phyloP scores from a whole-genome alignment of 306 rosid species.

The Castanea crenata region DNA sequence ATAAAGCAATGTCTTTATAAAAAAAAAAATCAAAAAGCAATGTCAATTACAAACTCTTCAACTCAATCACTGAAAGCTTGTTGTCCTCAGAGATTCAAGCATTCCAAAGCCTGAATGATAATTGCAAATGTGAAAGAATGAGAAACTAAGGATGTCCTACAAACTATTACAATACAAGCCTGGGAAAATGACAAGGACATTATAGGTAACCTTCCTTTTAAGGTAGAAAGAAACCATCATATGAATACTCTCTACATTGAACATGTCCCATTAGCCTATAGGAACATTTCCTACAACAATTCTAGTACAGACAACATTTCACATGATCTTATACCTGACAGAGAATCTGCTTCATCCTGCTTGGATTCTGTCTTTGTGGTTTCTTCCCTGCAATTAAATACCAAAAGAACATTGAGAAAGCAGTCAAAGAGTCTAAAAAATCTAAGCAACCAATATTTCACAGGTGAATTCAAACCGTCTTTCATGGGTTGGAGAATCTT shows the following conservation, averaged over 20 bases:
- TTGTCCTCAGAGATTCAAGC: not conserved
- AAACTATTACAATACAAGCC: not conserved
- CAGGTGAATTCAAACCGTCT: constrained; percentile 25
- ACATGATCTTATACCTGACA: constrained; percentile 39
- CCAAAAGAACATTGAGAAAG: constrained; percentile 12
- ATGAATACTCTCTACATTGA: constrained; percentile 1
- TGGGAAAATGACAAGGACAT: not conserved
- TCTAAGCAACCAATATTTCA: not conserved
- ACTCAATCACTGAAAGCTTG: not conserved
- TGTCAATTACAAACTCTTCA: not conserved
- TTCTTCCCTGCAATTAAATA: constrained; percentile 24
- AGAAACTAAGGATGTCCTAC: not conserved
- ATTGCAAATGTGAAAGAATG: not conserved
- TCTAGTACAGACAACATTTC: constrained; percentile 1
- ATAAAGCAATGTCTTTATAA: not conserved
- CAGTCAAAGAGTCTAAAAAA: constrained; percentile 6
- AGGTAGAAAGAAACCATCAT: not conserved
- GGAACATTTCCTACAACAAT: constrained; percentile 13
- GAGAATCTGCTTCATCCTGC: constrained; percentile 28
- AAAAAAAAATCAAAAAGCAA: not conserved
- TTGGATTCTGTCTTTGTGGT: constrained; percentile 23
- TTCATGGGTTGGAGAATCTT: constrained; percentile 29
- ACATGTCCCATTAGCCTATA: not conserved
- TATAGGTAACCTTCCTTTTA: not conserved
- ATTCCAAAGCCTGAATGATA: not conserved